phyloP scores from a whole-genome alignment of 805 yeast genomes.

The Myxozyma melibiosi region DNA sequence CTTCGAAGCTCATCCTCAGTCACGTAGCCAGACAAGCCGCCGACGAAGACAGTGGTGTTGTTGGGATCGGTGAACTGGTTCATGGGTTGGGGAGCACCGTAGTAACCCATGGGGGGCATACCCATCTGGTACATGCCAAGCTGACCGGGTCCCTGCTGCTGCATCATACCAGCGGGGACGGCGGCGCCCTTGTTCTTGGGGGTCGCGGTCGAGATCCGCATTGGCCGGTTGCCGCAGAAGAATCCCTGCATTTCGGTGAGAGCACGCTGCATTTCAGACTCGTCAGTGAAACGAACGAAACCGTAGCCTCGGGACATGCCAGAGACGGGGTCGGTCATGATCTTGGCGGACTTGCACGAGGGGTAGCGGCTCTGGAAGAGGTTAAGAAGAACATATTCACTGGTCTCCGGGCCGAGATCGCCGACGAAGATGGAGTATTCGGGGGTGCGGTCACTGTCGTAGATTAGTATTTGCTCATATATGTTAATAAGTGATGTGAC shows the following conservation, averaged over 20 bases:
- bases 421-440: slow-evolving; percentile 83
- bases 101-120: slow-evolving; percentile 40
- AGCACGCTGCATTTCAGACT: slow-evolving; percentile 70
- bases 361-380: slow-evolving; percentile 70
- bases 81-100: slow-evolving; percentile 41
- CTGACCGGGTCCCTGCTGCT: slow-evolving; percentile 37
- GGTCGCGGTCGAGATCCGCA: slow-evolving; percentile 73
- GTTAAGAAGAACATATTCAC: slow-evolving; percentile 65
- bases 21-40: slow-evolving; percentile 61
- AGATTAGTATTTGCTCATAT: neutral
- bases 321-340: slow-evolving; percentile 73
- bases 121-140: slow-evolving; percentile 39
- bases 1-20: slow-evolving; percentile 63
- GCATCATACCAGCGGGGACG: slow-evolving; percentile 36
- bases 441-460: slow-evolving; percentile 38
- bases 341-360: slow-evolving; percentile 72
- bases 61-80: slow-evolving; percentile 74
- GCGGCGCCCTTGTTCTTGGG: slow-evolving; percentile 48
- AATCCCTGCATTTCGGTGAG: slow-evolving; percentile 80
- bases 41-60: slow-evolving; percentile 74
- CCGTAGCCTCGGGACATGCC: slow-evolving; percentile 83
- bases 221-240: slow-evolving; percentile 69
- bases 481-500: neutral
- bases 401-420: slow-evolving; percentile 73
- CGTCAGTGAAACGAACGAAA: slow-evolving; percentile 73